phyloP scores from a whole-genome alignment of 2,329 filamentous ascomycete species.

The Grosmannia clavigera region DNA sequence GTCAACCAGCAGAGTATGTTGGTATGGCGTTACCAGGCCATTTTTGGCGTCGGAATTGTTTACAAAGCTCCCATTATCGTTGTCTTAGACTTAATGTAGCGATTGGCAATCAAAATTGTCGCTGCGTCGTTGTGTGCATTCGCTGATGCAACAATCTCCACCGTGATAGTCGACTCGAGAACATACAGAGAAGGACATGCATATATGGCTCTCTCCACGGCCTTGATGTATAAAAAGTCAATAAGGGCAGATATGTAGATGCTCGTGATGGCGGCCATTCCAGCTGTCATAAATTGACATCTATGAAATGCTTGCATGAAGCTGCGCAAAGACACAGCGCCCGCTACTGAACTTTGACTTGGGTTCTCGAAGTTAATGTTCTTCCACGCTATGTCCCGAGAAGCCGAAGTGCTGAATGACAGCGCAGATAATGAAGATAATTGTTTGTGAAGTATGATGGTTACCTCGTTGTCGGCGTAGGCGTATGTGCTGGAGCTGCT shows the following conservation, averaged over 20 bases:
- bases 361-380: slow-evolving; percentile 27
- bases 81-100: slow-evolving; percentile 29
- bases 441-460: slow-evolving; percentile 18
- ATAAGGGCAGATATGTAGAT: slow-evolving; percentile 23
- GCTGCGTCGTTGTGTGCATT: slow-evolving; percentile 20
- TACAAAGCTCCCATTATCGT: slow-evolving; percentile 27
- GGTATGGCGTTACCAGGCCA: slow-evolving; percentile 20
- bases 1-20: slow-evolving; percentile 19
- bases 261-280: slow-evolving; percentile 17
- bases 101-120: slow-evolving; percentile 20
- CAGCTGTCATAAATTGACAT: slow-evolving; percentile 29
- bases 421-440: slow-evolving; percentile 19
- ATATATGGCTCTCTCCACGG: slow-evolving; percentile 27
- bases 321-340: slow-evolving; percentile 22
- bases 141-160: slow-evolving; percentile 23
- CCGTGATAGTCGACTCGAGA: slow-evolving; percentile 28
- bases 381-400: slow-evolving; percentile 21
- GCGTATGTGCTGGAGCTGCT: slow-evolving; percentile 11
- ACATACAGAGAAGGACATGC: slow-evolving; percentile 28
- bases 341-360: slow-evolving; percentile 14
- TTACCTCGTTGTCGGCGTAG: slow-evolving; percentile 25
- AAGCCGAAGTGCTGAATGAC: slow-evolving; percentile 9
- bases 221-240: slow-evolving; percentile 31
- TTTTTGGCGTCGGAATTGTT: slow-evolving; percentile 22
- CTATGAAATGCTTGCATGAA: slow-evolving; percentile 29